A percentile compares a stretch with the other conserved stretches of the same genome.
phyloP scores from a whole-genome alignment of 768 basidiomycete species.

The Obba rivulosa region DNA sequence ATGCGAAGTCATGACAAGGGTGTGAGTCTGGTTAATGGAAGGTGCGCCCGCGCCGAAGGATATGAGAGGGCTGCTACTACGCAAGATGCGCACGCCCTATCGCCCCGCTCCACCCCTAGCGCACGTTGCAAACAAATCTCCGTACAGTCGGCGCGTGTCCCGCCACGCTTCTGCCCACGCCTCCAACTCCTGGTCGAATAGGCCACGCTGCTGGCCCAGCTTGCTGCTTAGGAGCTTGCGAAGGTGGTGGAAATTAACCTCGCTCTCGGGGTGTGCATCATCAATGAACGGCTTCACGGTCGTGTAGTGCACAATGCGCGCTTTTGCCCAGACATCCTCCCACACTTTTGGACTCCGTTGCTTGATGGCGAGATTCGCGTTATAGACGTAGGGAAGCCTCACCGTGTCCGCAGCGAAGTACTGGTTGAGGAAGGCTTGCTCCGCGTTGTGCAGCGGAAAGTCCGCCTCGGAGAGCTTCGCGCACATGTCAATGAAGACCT shows the following conservation, averaged over 20 bases:
- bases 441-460: slow-evolving; percentile 33
- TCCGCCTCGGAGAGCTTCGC: slow-evolving; percentile 33
- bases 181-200: slow-evolving; percentile 8
- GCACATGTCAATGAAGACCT: slow-evolving; percentile 24
- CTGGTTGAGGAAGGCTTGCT: slow-evolving; percentile 37
- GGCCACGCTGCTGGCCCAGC: slow-evolving; percentile 10
- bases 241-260: slow-evolving; percentile 16
- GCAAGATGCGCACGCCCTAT: too few relatives aligned
- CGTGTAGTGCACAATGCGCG: slow-evolving; percentile 30
- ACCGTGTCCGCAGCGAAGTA: slow-evolving; percentile 28
- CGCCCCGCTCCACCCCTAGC: too few relatives aligned
- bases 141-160: slow-evolving; percentile 18
- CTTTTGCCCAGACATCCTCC: slow-evolving; percentile 23
- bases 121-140: slow-evolving; percentile 7
- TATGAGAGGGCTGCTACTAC: too few relatives aligned
- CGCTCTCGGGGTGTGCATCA: slow-evolving; percentile 12
- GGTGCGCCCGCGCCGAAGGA: too few relatives aligned
- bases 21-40: too few relatives aligned
- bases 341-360: slow-evolving; percentile 24
- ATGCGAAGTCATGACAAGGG: too few relatives aligned
- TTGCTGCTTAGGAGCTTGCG: slow-evolving; percentile 17
- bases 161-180: slow-evolving; percentile 29
- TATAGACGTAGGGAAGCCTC: slow-evolving; percentile 30
- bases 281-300: slow-evolving; percentile 20
- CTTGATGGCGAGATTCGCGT: slow-evolving; percentile 31